phyloP scores from a whole-genome alignment of 768 basidiomycete genomes.

The Jaapia argillacea region DNA sequence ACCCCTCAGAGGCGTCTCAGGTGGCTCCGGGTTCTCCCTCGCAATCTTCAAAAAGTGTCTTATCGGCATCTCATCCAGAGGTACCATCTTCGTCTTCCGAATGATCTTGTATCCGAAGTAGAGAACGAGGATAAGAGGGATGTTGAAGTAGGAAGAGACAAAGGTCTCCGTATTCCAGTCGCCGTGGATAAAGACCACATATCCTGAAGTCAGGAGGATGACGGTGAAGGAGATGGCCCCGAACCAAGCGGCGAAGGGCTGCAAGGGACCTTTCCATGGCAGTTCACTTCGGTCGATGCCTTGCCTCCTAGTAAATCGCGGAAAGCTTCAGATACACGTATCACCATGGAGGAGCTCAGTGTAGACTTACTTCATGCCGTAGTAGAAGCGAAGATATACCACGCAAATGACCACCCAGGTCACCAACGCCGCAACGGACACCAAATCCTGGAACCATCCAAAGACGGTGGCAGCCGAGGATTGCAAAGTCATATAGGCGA shows the following conservation, averaged over 20 bases:
- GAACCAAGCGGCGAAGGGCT: neutral
- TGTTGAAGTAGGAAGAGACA: neutral
- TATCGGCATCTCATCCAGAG: neutral
- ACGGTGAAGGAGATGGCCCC: neutral
- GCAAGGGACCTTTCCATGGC: neutral
- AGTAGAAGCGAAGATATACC: slow-evolving; percentile 51
- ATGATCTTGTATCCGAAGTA: slow-evolving; percentile 1
- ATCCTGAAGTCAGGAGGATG: neutral
- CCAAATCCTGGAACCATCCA: slow-evolving; percentile 51
- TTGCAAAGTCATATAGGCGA: slow-evolving; percentile 52
- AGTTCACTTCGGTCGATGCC: too few species aligned
- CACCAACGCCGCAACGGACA: slow-evolving; percentile 56
- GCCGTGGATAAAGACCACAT: neutral
- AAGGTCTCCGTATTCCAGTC: neutral
- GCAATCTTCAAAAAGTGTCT: too few species aligned
- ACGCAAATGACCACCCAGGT: slow-evolving; percentile 53
- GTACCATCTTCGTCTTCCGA: neutral
- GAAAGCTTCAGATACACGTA: neutral
- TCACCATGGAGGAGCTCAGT: neutral
- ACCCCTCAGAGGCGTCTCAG: too few species aligned
- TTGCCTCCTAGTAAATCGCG: neutral
- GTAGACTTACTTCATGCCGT: slow-evolving; percentile 13
- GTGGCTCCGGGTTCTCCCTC: too few species aligned
- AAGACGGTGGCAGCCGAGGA: slow-evolving; percentile 39
- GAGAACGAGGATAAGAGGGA: neutral